Conservation (phyloP, 257 asterid species). For the Verbena officinalis region DNA sequence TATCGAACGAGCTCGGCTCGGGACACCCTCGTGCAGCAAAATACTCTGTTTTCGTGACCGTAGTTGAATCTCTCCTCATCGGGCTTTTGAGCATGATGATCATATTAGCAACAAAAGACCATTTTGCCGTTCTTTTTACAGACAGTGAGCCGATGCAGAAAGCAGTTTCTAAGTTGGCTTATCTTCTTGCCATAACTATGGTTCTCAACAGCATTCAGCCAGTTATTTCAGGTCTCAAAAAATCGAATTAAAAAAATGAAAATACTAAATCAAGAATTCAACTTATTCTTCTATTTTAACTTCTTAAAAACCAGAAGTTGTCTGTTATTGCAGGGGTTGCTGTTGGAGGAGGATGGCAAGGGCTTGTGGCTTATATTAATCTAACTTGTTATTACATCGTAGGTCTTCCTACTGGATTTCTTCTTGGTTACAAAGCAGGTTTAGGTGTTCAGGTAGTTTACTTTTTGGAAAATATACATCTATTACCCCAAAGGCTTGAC, state of each 20-base stretch:
- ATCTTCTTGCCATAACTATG: conserved; percentile 82
- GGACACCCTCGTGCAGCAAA: conserved; percentile 91
- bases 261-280: neutral
- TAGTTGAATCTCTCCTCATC: conserved; percentile 62
- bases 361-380: conserved; percentile 83
- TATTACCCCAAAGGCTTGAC: too few relatives aligned
- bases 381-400: conserved; percentile 73
- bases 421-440: conserved; percentile 71
- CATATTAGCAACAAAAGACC: conserved; percentile 60
- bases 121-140: conserved; percentile 75
- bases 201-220: conserved; percentile 93
- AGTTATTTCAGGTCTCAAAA: conserved; percentile 74
- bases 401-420: conserved; percentile 82
- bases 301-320: neutral
- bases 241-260: neutral
- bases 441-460: conserved; percentile 77
- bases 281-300: too few relatives aligned
- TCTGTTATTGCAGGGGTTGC: conserved; percentile 74
- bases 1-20: conserved; percentile 90
- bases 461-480: too few relatives aligned
- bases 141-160: conserved; percentile 72
- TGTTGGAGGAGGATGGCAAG: conserved; percentile 99
- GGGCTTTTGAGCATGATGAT: conserved; percentile 72
- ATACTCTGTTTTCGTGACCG: conserved; percentile 70
- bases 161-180: conserved; percentile 81